Conservation (phyloP, 1,139 yeast genomes). For the Zygosaccharomyces sapae region DNA sequence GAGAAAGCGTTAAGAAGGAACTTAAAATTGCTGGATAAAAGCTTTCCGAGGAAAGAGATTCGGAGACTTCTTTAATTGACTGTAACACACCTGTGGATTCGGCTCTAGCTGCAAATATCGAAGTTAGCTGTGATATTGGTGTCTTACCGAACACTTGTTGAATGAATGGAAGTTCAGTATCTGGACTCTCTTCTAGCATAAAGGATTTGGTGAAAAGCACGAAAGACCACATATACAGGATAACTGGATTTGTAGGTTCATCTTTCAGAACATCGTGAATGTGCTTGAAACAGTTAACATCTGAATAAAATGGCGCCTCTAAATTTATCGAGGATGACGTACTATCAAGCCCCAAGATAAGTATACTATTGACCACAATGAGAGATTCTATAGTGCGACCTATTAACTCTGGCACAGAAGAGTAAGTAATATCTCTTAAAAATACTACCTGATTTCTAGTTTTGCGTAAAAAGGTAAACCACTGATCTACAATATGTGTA, state of each 20-base stretch:
- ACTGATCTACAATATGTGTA: slow-evolving; percentile 39
- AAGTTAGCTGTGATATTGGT: slow-evolving; percentile 20
- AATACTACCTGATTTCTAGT: slow-evolving; percentile 40
- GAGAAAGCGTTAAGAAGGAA: slow-evolving; percentile 53
- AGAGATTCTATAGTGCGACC: slow-evolving; percentile 46
- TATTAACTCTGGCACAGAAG: slow-evolving; percentile 38
- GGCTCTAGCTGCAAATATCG: slow-evolving; percentile 43
- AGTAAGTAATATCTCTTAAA: slow-evolving; percentile 26
- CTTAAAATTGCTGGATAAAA: slow-evolving; percentile 57
- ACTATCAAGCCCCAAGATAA: slow-evolving; percentile 53
- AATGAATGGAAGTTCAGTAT: slow-evolving; percentile 26
- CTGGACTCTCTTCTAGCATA: slow-evolving; percentile 43
- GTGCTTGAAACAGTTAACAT: slow-evolving; percentile 41
- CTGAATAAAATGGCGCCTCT: slow-evolving; percentile 43
- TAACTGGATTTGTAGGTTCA: slow-evolving; percentile 45
- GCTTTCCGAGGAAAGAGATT: slow-evolving; percentile 47
- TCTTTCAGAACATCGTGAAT: slow-evolving; percentile 41
- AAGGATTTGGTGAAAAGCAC: slow-evolving; percentile 53
- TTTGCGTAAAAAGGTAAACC: slow-evolving; percentile 55
- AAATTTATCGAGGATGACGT: slow-evolving; percentile 41
- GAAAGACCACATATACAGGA: slow-evolving; percentile 69
- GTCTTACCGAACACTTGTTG: slow-evolving; percentile 27
- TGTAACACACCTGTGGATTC: slow-evolving; percentile 47
- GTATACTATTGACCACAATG: slow-evolving; percentile 46
- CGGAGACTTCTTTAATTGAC: slow-evolving; percentile 43